Percentiles rank a stretch among this genome's conserved stretches.
Conservation (phyloP, 441 rosid species). For the Omphalea diandra region DNA sequence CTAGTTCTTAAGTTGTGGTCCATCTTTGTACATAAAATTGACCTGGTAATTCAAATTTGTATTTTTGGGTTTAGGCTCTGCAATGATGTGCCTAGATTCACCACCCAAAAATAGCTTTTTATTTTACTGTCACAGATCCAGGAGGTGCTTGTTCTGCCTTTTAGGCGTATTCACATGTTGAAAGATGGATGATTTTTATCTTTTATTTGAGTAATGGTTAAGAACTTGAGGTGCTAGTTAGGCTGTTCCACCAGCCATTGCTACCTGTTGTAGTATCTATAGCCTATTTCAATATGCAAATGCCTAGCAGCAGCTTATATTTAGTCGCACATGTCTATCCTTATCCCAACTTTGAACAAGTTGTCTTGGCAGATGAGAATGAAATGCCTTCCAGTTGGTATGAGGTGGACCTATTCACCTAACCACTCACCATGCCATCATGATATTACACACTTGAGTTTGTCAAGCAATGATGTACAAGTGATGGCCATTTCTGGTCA, state of each 20-base stretch:
- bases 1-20: slow-evolving; percentile 11
- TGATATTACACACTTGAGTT: no score
- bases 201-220: background rate
- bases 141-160: slow-evolving; percentile 11
- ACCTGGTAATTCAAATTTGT: slow-evolving; percentile 22
- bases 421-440: no score
- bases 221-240: background rate
- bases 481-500: no score
- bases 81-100: slow-evolving; percentile 8
- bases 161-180: slow-evolving; percentile 5
- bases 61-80: slow-evolving; percentile 20
- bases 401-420: no score
- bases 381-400: no score
- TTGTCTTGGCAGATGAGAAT: no score
- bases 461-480: no score
- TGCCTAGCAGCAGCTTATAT: no score
- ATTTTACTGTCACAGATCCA: slow-evolving; percentile 1
- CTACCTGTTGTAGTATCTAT: background rate
- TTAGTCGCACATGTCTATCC: no score
- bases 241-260: background rate
- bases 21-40: slow-evolving; percentile 30
- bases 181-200: background rate
- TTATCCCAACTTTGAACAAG: no score
- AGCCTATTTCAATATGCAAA: background rate
- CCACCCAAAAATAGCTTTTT: slow-evolving; percentile 1